Conservation (phyloP, 2,329 filamentous ascomycete species). For the Arthrobotrys iridis region DNA sequence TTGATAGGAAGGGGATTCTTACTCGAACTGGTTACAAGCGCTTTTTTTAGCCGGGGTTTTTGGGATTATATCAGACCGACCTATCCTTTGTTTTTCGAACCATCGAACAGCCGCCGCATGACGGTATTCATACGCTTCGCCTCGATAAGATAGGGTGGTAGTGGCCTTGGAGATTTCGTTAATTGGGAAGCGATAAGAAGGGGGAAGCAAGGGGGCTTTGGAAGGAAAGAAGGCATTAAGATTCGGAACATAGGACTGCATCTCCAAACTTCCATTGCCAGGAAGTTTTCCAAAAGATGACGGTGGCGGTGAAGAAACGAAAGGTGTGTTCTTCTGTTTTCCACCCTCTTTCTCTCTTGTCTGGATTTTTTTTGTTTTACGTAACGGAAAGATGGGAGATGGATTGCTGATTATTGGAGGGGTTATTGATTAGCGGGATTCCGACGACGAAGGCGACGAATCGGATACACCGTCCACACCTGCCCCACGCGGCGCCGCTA, state of each 20-base stretch:
- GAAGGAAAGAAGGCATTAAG: too few relatives aligned
- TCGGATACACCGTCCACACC: slow-evolving; percentile 43
- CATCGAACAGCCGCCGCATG: slow-evolving; percentile 18
- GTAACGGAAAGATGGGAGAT: background rate
- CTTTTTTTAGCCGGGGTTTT: background rate
- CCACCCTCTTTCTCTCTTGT: background rate
- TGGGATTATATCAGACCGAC: background rate
- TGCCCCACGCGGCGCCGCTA: slow-evolving; percentile 6
- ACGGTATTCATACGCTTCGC: slow-evolving; percentile 21
- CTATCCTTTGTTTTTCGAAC: background rate
- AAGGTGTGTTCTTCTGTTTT: slow-evolving; percentile 44
- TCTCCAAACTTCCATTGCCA: too few relatives aligned
- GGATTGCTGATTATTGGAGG: background rate
- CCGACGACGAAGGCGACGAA: slow-evolving; percentile 51
- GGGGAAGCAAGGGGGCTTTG: background rate
- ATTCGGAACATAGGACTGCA: too few relatives aligned
- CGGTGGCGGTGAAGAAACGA: slow-evolving; percentile 42
- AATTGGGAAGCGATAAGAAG: background rate
- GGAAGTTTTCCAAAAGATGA: slow-evolving; percentile 34
- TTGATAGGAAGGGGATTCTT: too few relatives aligned
- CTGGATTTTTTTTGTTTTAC: background rate
- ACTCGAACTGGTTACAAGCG: too few relatives aligned
- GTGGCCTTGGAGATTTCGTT: slow-evolving; percentile 19
- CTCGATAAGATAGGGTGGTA: slow-evolving; percentile 44
- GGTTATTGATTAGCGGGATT: slow-evolving; percentile 36